A percentile compares a stretch with the other conserved stretches of the same genome.
These are phyloP conservation scores for Ciborinia camelliae DNA, from an alignment of 2,329 filamentous ascomycete species.

Conservation along the genomic window DNA sequence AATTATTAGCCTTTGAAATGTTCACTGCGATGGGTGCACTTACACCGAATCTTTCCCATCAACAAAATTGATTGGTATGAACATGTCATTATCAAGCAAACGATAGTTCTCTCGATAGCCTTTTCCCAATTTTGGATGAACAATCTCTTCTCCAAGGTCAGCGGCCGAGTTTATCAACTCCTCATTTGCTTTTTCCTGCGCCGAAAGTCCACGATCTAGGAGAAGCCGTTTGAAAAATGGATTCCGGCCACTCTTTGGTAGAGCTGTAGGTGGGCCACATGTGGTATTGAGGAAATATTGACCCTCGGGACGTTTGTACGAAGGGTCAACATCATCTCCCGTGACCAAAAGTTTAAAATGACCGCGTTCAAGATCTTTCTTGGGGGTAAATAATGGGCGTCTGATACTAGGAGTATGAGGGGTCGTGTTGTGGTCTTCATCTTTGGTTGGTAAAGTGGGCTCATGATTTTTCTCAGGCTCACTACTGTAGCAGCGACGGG, in stretches of 20 bases:
- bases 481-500: conserved; percentile 11
- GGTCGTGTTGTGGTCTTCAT: background rate
- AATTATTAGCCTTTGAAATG: background rate
- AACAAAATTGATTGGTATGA: background rate
- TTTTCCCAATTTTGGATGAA: conserved; percentile 8
- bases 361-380: background rate
- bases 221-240: background rate
- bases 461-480: background rate
- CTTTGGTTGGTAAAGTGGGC: background rate
- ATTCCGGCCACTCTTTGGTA: background rate
- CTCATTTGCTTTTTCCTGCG: conserved; percentile 5
- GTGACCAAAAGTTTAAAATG: background rate
- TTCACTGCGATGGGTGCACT: background rate
- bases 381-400: too few species aligned
- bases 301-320: background rate
- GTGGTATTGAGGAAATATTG: background rate
- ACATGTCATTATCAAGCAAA: background rate
- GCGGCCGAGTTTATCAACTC: background rate
- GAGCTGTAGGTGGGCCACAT: background rate
- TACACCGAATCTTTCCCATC: conserved; percentile 1
- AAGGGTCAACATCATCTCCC: background rate
- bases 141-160: conserved; percentile 4
- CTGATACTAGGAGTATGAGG: background rate
- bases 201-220: background rate
- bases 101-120: conserved; percentile 6